Evolutionary conservation across 106 monocot species (phyloP), one percentile per base, ranked within the genome.

Genomic region (Dendrobium catenatum): DNA sequence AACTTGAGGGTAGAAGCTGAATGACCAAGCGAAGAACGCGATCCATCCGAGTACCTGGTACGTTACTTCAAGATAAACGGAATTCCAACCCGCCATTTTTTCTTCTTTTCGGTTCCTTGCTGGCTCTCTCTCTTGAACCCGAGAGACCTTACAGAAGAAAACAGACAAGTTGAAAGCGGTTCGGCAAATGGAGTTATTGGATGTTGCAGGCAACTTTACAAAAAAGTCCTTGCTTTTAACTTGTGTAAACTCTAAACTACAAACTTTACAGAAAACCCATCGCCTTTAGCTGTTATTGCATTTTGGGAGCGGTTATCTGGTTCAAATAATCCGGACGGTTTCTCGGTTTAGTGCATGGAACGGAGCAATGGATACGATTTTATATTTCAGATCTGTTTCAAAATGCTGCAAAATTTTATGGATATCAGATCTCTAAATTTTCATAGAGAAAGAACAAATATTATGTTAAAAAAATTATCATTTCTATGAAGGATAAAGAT

Each of bases 1-100:
- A 80, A 88, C 93, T 80, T 95, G 95, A 20, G 95, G 95, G 82
- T 95, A 95, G 89, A 95, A 95, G 85, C 95, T 95, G 79, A 93
- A 86, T 17, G 95, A 95, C 95, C 95, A 95, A 1, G 93, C 86
- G 86, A 84, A 77, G 89, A 95, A 95, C 68, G 95, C 95, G 67
- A 91, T 83, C 95, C 95, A 95, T 78, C 95, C 95, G 5, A 95
- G 76, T 24, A 85, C 85, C 75, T 95, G 88, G 86, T 91, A 95
- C 67, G 58, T 46, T 43, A 91, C 61, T 86, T 93, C 93, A 82
- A 89, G 61, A 64, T 64, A 42, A 42, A 87, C 26, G 9, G 91
- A 93, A 76, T 89, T 91, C 95, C 95, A 95, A 7, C 87, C 84
- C 19, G 85, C 83, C 95, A 95, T 95, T 46, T 3, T 55, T 51